Evolutionary conservation across 2,329 filamentous ascomycete genomes (phyloP).

Genomic region (Phoma sp.): DNA sequence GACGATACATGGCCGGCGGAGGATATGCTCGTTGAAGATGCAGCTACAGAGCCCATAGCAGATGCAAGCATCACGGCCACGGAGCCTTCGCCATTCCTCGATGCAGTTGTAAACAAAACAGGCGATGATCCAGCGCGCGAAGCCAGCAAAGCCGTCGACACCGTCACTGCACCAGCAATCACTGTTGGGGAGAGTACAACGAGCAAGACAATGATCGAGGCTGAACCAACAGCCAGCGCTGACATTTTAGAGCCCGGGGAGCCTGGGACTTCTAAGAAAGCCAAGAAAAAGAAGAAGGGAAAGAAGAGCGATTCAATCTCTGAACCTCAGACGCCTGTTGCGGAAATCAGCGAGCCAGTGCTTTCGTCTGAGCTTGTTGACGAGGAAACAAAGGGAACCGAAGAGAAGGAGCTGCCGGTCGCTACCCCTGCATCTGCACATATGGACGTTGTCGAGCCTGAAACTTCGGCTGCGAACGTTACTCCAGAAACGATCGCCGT

Average conservation of each 20-base stretch:
- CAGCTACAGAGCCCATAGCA: neutral
- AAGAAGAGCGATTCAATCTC: constrained; percentile 30
- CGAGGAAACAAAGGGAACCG: neutral
- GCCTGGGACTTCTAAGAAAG: constrained; percentile 27
- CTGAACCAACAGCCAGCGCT: no score
- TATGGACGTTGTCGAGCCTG: neutral
- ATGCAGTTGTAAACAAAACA: neutral
- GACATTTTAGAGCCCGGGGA: neutral
- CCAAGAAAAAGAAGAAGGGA: constrained; percentile 37
- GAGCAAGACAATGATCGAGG: neutral
- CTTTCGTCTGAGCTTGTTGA: neutral
- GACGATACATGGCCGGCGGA: constrained; percentile 13
- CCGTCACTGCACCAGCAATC: neutral
- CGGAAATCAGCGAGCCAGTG: constrained; percentile 4
- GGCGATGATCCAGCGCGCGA: neutral
- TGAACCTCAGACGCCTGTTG: constrained; percentile 23
- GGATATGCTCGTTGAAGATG: constrained; percentile 7
- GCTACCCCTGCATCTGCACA: neutral
- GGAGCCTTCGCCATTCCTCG: neutral
- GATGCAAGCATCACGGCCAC: neutral
- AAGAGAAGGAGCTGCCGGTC: neutral
- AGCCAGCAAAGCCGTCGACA: neutral
- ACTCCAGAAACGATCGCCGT: neutral
- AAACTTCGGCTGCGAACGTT: neutral
- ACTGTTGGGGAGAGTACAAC: neutral